Conservation (phyloP, 371 early-diverging fungal species). For the Rhizopus delemar region DNA sequence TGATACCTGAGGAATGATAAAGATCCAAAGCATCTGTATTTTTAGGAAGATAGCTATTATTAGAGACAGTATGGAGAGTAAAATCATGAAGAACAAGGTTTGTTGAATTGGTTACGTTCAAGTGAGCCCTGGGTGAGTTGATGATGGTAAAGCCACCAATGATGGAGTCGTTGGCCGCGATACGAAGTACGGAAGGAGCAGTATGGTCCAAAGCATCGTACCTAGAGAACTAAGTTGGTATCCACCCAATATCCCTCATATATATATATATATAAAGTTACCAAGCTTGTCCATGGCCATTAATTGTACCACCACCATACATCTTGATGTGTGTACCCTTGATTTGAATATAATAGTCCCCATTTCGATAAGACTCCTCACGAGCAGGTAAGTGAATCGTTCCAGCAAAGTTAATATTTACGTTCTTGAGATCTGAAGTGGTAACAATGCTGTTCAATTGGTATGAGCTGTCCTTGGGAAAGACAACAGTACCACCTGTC, state of each 20-base stretch:
- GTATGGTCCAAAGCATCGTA: constrained; percentile 29
- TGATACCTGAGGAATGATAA: constrained; percentile 25
- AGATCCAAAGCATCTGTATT: constrained; percentile 42
- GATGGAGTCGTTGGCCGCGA: constrained; percentile 28
- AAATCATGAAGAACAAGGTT: constrained; percentile 26
- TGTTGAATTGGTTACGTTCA: constrained; percentile 26
- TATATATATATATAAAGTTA: background rate
- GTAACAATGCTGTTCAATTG: constrained; percentile 25
- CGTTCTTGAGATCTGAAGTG: constrained; percentile 22
- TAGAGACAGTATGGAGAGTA: constrained; percentile 27
- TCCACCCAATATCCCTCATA: no score
- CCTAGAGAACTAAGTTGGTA: constrained; percentile 9
- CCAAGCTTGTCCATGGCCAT: constrained; percentile 40
- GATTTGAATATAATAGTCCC: constrained; percentile 23
- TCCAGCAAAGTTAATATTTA: constrained; percentile 34
- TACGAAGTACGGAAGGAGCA: constrained; percentile 35
- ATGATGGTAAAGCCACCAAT: constrained; percentile 33
- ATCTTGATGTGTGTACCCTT: constrained; percentile 34
- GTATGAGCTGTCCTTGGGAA: constrained; percentile 27
- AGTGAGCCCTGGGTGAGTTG: constrained; percentile 33
- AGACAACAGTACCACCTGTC: constrained; percentile 34
- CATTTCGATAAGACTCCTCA: constrained; percentile 23
- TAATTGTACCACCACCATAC: constrained; percentile 22
- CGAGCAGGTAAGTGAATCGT: constrained; percentile 29
- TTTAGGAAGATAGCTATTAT: constrained; percentile 21